Conservation (phyloP, 1,284 basidiomycete species). For the Trametes polyzona region DNA sequence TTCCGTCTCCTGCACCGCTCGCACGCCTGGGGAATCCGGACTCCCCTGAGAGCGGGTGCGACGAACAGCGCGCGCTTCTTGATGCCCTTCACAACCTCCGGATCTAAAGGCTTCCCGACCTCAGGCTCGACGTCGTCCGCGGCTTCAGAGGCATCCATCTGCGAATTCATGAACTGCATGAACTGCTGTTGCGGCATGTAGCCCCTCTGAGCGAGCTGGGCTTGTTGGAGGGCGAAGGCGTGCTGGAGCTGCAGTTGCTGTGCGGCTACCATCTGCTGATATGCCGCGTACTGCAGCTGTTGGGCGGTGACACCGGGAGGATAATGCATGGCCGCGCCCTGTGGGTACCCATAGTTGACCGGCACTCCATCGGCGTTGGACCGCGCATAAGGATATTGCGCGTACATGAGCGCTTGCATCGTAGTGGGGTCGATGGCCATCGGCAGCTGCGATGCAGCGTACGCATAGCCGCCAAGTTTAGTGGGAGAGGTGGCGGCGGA, state of each 20-base stretch:
- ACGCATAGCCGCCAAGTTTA: background rate
- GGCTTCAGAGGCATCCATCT: background rate
- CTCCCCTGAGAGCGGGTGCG: background rate
- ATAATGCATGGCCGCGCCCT: background rate
- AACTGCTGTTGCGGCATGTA: background rate
- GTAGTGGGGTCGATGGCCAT: background rate
- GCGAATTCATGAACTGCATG: constrained; percentile 2
- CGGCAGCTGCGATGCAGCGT: background rate
- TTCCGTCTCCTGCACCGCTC: constrained; percentile 27
- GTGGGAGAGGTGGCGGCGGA: background rate
- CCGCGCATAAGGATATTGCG: constrained; percentile 9
- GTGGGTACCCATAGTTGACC: background rate
- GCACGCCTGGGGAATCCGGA: constrained; percentile 26
- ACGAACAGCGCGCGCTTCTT: constrained; percentile 10
- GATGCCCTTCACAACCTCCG: background rate
- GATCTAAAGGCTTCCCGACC: background rate
- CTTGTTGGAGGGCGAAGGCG: constrained; percentile 7
- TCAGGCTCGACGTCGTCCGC: constrained; percentile 3
- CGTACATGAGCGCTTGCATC: constrained; percentile 3
- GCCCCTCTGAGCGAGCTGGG: constrained; percentile 1
- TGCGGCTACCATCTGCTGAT: background rate
- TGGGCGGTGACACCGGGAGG: background rate
- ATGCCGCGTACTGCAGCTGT: background rate
- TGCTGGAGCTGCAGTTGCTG: constrained; percentile 1
- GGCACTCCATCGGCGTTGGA: background rate